phyloP scores from a whole-genome alignment of 2,329 filamentous ascomycete species.

The Periconia macrospinosa region DNA sequence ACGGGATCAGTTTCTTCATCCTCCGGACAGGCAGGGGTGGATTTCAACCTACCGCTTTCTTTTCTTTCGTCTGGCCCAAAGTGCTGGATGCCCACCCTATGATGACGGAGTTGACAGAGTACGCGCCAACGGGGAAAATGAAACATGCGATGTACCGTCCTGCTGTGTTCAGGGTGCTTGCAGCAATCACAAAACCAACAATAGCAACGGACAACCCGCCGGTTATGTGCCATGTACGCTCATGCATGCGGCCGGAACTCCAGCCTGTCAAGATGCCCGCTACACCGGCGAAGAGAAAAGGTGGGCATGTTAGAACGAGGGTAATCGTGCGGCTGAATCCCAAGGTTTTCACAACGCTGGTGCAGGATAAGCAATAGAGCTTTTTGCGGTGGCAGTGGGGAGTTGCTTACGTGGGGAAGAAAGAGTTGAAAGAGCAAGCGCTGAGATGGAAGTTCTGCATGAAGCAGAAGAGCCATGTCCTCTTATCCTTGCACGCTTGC shows the following conservation, averaged over 20 bases:
- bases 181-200: constrained; percentile 45
- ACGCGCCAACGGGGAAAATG: constrained; percentile 34
- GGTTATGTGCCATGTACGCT: constrained; percentile 56
- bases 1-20: not conserved
- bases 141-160: constrained; percentile 33
- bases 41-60: constrained; percentile 25
- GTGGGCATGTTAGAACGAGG: constrained; percentile 48
- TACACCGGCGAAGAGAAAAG: constrained; percentile 51
- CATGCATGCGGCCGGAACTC: constrained; percentile 54
- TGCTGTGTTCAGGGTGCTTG: constrained; percentile 29
- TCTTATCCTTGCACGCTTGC: constrained; percentile 30
- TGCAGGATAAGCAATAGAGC: too few relatives aligned
- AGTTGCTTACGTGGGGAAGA: constrained; percentile 32
- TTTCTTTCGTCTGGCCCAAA: constrained; percentile 28
- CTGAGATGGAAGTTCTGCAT: constrained; percentile 35
- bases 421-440: constrained; percentile 35
- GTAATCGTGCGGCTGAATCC: constrained; percentile 42
- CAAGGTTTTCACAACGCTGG: constrained; percentile 39
- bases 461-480: constrained; percentile 34
- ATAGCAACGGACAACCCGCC: constrained; percentile 45
- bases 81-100: constrained; percentile 9
- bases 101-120: constrained; percentile 34
- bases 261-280: constrained; percentile 53
- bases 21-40: not conserved
- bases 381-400: not conserved